A percentile compares a stretch with the other conserved stretches of the same genome.
These are phyloP conservation scores for Paraphoma chrysanthemicola DNA, from an alignment of 2,329 filamentous ascomycete genomes.

Conservation along the genomic window DNA sequence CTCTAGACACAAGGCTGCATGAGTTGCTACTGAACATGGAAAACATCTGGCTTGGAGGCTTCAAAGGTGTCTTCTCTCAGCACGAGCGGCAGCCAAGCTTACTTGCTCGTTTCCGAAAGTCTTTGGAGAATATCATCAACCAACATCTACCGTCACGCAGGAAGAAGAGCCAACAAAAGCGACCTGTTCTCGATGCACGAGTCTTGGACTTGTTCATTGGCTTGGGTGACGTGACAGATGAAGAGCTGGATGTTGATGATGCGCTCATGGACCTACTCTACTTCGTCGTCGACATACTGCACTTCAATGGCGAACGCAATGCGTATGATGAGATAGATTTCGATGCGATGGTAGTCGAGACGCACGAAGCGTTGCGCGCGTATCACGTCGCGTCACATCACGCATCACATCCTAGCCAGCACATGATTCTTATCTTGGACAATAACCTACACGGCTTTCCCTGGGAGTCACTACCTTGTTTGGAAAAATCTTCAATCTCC, in stretches of 20 bases:
- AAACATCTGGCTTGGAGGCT: slow-evolving; percentile 92
- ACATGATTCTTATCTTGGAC: slow-evolving; percentile 90
- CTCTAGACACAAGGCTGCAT: slow-evolving; percentile 77
- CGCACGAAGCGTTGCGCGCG: slow-evolving; percentile 79
- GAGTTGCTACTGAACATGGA: slow-evolving; percentile 86
- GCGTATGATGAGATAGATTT: slow-evolving; percentile 99
- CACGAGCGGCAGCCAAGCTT: slow-evolving; percentile 68
- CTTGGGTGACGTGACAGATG: slow-evolving; percentile 74
- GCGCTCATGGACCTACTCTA: slow-evolving; percentile 91
- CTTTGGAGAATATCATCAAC: slow-evolving; percentile 80
- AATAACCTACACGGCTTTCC: slow-evolving; percentile 90
- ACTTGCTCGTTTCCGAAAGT: slow-evolving; percentile 76
- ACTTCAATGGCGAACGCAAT: slow-evolving; percentile 95
- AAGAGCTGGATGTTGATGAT: slow-evolving; percentile 80
- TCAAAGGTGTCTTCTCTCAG: slow-evolving; percentile 90
- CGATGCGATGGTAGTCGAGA: slow-evolving; percentile 87
- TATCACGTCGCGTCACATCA: slow-evolving; percentile 68
- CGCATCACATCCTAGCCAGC: slow-evolving; percentile 55
- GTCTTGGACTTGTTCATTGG: slow-evolving; percentile 90
- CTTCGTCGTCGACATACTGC: slow-evolving; percentile 94
- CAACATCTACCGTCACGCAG: slow-evolving; percentile 85
- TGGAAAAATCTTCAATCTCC: slow-evolving; percentile 80
- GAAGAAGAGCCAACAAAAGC: slow-evolving; percentile 60
- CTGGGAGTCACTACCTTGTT: slow-evolving; percentile 93
- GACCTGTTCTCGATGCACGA: slow-evolving; percentile 64